Percentiles rank a stretch among this genome's conserved stretches.
Evolutionary conservation across 768 basidiomycete genomes (phyloP).

Genomic region (Suillus paluster): DNA sequence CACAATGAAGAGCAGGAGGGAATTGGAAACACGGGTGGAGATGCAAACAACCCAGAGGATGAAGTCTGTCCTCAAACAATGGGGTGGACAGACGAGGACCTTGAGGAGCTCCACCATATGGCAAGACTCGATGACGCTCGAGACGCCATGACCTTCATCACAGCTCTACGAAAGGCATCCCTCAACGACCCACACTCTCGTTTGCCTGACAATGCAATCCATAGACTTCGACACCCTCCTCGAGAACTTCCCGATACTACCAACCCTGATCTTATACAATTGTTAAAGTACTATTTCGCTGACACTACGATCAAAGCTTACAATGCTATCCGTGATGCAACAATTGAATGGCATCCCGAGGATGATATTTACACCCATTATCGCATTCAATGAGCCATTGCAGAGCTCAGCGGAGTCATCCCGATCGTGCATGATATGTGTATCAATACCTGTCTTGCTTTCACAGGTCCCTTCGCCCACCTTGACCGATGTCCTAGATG

Average conservation of each 20-base stretch:
- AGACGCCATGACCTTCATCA: background rate
- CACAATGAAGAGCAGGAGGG: no score
- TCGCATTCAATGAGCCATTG: background rate
- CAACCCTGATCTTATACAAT: no score
- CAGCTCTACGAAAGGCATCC: background rate
- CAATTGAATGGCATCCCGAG: constrained; percentile 24
- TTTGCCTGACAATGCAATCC: no score
- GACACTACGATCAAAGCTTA: constrained; percentile 39
- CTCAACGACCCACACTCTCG: background rate
- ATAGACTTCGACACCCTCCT: no score
- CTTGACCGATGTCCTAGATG: constrained; percentile 21
- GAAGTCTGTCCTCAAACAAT: no score
- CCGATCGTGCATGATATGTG: constrained; percentile 28
- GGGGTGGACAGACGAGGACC: no score
- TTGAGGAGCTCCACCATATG: no score
- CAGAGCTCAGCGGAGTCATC: constrained; percentile 11
- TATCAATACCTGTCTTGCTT: constrained; percentile 26
- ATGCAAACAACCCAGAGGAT: no score
- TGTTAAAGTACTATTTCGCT: constrained; percentile 11
- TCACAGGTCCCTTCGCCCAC: constrained; percentile 24
- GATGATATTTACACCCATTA: constrained; percentile 2
- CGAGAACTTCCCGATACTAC: no score
- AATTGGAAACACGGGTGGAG: no score
- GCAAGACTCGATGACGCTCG: background rate
- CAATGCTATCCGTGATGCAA: constrained; percentile 22